Percentiles rank a stretch among this genome's conserved stretches.
These are phyloP conservation scores for Orbilia quercus DNA, from an alignment of 2,329 filamentous ascomycete genomes.

Conservation along the genomic window DNA sequence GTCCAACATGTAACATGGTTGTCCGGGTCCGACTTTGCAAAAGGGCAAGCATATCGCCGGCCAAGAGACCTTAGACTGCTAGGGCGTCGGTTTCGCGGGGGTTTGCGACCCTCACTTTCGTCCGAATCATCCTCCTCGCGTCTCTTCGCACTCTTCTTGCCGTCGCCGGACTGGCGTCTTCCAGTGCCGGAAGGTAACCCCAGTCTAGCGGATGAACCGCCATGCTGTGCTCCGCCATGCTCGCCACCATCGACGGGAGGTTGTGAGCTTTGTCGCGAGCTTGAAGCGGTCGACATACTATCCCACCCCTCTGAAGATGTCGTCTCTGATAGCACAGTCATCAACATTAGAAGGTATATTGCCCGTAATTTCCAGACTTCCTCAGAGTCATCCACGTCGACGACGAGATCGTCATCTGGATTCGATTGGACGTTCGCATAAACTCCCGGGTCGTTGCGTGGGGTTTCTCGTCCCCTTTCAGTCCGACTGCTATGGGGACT, in stretches of 20 bases:
- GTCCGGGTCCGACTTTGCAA: conserved; percentile 48
- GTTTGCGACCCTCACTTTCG: conserved; percentile 38
- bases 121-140: conserved; percentile 41
- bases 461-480: background rate
- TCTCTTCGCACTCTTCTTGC: conserved; percentile 22
- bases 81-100: conserved; percentile 20
- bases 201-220: conserved; percentile 10
- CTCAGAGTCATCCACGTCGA: conserved; percentile 36
- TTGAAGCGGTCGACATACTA: conserved; percentile 40
- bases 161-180: conserved; percentile 13
- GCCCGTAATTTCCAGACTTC: conserved; percentile 43
- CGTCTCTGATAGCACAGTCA: conserved; percentile 46
- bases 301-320: conserved; percentile 41
- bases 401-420: conserved; percentile 9
- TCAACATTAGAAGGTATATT: conserved; percentile 51
- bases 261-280: conserved; percentile 49
- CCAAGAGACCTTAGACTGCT: conserved; percentile 40
- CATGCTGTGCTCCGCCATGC: conserved; percentile 4
- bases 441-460: conserved; percentile 6
- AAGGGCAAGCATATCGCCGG: conserved; percentile 44
- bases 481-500: background rate
- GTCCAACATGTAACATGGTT: conserved; percentile 53
- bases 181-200: conserved; percentile 20
- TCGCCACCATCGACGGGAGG: conserved; percentile 33
- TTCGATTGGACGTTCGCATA: background rate